Evolutionary conservation across 2,329 filamentous ascomycete species (phyloP).

Genomic region (Colletotrichum magnum): DNA sequence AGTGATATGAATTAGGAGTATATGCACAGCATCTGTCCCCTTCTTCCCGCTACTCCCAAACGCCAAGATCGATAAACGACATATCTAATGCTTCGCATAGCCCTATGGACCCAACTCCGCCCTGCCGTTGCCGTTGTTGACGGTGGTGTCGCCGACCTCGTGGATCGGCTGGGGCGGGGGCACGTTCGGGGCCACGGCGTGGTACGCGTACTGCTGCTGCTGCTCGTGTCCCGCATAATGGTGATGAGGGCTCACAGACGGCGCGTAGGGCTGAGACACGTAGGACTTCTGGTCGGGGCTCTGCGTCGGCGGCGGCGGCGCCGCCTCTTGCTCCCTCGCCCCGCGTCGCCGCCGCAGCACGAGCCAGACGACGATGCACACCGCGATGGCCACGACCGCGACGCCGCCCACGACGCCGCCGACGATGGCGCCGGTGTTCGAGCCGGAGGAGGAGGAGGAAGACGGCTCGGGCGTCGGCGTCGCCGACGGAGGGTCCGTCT

Average conservation of each 20-base stretch:
- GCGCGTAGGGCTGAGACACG: not conserved
- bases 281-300: conserved; percentile 3
- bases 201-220: conserved; percentile 12
- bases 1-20: no score
- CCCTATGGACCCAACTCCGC: conserved; percentile 3
- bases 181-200: not conserved
- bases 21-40: no score
- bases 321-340: not conserved
- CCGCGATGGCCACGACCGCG: conserved; percentile 21
- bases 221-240: not conserved
- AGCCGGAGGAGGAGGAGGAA: not conserved
- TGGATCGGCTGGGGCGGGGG: conserved; percentile 3
- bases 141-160: not conserved
- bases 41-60: not conserved
- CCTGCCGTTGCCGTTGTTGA: not conserved
- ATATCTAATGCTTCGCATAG: not conserved
- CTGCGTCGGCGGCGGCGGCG: not conserved
- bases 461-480: not conserved
- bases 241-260: not conserved
- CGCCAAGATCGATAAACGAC: not conserved
- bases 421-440: conserved; percentile 20
- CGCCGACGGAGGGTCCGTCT: not conserved
- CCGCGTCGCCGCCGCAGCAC: conserved; percentile 1
- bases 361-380: conserved; percentile 27
- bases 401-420: conserved; percentile 21